phyloP scores from a whole-genome alignment of 2,329 filamentous ascomycete genomes.

The Trichoderma sp. region DNA sequence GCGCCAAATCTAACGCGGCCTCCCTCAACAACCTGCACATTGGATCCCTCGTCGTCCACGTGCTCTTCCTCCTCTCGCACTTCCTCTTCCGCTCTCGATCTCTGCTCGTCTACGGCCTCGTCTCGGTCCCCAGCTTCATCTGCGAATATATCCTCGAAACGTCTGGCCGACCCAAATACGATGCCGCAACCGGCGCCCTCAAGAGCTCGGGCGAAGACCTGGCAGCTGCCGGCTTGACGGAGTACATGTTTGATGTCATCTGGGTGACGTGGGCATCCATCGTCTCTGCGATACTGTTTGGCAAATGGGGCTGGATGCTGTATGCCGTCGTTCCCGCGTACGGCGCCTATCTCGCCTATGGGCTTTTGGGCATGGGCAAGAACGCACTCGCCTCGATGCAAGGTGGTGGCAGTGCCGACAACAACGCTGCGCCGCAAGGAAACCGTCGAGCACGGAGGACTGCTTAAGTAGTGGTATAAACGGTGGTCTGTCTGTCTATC shows the following conservation, averaged over 20 bases:
- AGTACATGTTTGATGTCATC: constrained; percentile 96
- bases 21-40: constrained; percentile 81
- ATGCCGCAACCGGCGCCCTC: constrained; percentile 64
- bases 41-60: constrained; percentile 71
- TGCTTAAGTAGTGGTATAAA: constrained; percentile 40
- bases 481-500: constrained; percentile 6
- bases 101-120: constrained; percentile 66
- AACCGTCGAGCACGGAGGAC: constrained; percentile 59
- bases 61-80: constrained; percentile 72
- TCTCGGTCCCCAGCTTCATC: constrained; percentile 73
- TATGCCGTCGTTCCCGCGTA: constrained; percentile 59
- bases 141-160: constrained; percentile 87
- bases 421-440: constrained; percentile 41
- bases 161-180: constrained; percentile 76
- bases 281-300: constrained; percentile 71
- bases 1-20: constrained; percentile 75
- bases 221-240: constrained; percentile 81
- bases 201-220: constrained; percentile 84
- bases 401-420: constrained; percentile 36
- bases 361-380: constrained; percentile 56
- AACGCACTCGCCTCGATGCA: constrained; percentile 54
- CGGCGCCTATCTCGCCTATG: constrained; percentile 55
- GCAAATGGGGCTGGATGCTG: constrained; percentile 70
- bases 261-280: constrained; percentile 90
- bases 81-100: constrained; percentile 66